Evolutionary conservation across 768 basidiomycete species (phyloP).

Genomic region (Naematelia aurantialba): DNA sequence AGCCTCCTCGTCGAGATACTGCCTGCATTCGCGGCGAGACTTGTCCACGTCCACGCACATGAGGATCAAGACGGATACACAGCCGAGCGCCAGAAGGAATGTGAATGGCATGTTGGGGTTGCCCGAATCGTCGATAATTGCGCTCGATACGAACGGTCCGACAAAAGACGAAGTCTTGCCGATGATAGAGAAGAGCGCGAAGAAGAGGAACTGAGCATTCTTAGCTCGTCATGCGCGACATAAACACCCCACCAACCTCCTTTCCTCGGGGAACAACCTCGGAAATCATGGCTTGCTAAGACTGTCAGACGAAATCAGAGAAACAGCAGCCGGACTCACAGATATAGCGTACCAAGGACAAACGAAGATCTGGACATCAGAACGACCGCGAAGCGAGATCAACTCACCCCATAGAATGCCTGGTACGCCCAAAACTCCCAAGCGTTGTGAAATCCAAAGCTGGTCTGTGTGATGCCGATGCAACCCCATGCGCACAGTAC

Average conservation of each 20-base stretch:
- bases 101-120: slow-evolving; percentile 48
- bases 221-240: too few relatives aligned
- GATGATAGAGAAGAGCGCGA: slow-evolving; percentile 75
- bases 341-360: slow-evolving; percentile 86
- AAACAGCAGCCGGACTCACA: slow-evolving; percentile 50
- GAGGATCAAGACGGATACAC: slow-evolving; percentile 29
- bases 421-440: slow-evolving; percentile 73
- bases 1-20: slow-evolving; percentile 42
- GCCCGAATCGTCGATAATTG: slow-evolving; percentile 40
- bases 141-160: slow-evolving; percentile 42
- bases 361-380: slow-evolving; percentile 54
- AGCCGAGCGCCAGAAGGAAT: slow-evolving; percentile 40
- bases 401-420: slow-evolving; percentile 20
- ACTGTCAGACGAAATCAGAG: slow-evolving; percentile 2
- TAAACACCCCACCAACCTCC: slow-evolving; percentile 52
- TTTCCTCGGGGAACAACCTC: slow-evolving; percentile 83
- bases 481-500: slow-evolving; percentile 60
- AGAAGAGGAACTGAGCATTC: slow-evolving; percentile 59
- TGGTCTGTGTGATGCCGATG: slow-evolving; percentile 68
- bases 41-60: slow-evolving; percentile 42
- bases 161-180: slow-evolving; percentile 45
- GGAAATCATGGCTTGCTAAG: slow-evolving; percentile 47
- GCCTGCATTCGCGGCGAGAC: slow-evolving; percentile 31
- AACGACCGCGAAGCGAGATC: neutral
- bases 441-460: slow-evolving; percentile 75